phyloP scores from a whole-genome alignment of 306 rosid species.

The Medicago lupulina region DNA sequence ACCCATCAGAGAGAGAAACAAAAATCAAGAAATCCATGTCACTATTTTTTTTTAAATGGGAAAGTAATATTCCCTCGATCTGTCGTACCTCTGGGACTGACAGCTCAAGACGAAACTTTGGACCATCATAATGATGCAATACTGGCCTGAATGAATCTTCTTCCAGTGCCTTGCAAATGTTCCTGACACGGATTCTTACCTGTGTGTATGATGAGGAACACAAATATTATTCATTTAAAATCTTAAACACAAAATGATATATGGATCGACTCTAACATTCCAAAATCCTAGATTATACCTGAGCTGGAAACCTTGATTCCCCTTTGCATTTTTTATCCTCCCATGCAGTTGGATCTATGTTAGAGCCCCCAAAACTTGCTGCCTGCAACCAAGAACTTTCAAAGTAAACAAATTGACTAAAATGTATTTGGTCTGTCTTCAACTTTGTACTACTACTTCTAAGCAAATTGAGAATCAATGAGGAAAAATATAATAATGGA shows the following conservation, averaged over 20 bases:
- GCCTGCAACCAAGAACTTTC: slow-evolving; percentile 63
- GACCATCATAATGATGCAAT: slow-evolving; percentile 97
- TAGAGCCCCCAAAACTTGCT: slow-evolving; percentile 95
- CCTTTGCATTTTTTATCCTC: slow-evolving; percentile 99
- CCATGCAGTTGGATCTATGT: slow-evolving; percentile 99
- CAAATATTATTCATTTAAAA: not conserved
- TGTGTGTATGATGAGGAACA: slow-evolving; percentile 37
- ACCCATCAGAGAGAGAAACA: slow-evolving; percentile 22
- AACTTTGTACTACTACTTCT: not conserved
- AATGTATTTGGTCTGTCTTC: slow-evolving; percentile 1
- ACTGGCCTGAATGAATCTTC: slow-evolving; percentile 99
- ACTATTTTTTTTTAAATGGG: not conserved
- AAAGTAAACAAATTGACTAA: slow-evolving; percentile 27
- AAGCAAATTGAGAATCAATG: not conserved
- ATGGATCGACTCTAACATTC: slow-evolving; percentile 1
- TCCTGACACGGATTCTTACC: slow-evolving; percentile 88
- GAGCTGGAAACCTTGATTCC: slow-evolving; percentile 98
- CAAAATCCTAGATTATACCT: slow-evolving; percentile 60
- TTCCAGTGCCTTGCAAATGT: slow-evolving; percentile 90
- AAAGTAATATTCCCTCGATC: slow-evolving; percentile 10
- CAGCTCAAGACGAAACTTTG: slow-evolving; percentile 98
- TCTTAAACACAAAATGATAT: slow-evolving; percentile 12
- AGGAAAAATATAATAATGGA: not conserved
- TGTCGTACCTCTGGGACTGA: slow-evolving; percentile 89
- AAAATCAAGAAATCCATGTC: not conserved